Percentiles rank a stretch among this genome's conserved stretches.
Conservation (phyloP, 2,329 filamentous ascomycete species). For the Curvularia eragrostidis region DNA sequence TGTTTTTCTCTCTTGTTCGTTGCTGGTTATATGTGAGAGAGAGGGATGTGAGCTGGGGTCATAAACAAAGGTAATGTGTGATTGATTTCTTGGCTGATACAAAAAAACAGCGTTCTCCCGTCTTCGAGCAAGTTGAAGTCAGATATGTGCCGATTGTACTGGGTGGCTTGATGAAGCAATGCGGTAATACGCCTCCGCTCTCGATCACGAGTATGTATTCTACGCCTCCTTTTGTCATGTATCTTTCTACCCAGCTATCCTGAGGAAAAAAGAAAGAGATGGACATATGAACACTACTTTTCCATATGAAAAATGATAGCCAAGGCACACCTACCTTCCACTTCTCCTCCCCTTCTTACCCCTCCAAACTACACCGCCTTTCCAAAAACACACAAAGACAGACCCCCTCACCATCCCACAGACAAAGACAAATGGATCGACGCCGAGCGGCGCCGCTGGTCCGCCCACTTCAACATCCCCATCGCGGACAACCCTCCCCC, state of each 20-base stretch:
- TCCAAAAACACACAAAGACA: neutral
- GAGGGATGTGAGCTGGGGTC: no score
- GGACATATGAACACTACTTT: no score
- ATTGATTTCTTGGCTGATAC: neutral
- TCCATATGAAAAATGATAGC: no score
- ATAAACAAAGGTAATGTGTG: neutral
- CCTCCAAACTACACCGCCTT: no score
- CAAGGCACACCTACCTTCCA: no score
- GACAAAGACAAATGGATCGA: constrained; percentile 67
- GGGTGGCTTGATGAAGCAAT: constrained; percentile 65
- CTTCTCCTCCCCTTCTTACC: no score
- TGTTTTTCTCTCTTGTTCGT: neutral
- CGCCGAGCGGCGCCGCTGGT: constrained; percentile 62
- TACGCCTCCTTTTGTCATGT: neutral
- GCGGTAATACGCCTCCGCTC: constrained; percentile 62
- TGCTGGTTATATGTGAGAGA: no score
- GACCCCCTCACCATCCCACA: neutral
- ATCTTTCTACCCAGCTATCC: neutral
- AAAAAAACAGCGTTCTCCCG: constrained; percentile 58
- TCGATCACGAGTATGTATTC: constrained; percentile 60
- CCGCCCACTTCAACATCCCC: constrained; percentile 61
- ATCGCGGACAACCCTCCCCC: constrained; percentile 54
- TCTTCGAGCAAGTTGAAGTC: constrained; percentile 62
- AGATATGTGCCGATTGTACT: constrained; percentile 66
- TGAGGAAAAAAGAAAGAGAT: no score